These are phyloP conservation scores for Tetrapisispora iriomotensis DNA, from an alignment of 805 yeast species.

Conservation along the genomic window DNA sequence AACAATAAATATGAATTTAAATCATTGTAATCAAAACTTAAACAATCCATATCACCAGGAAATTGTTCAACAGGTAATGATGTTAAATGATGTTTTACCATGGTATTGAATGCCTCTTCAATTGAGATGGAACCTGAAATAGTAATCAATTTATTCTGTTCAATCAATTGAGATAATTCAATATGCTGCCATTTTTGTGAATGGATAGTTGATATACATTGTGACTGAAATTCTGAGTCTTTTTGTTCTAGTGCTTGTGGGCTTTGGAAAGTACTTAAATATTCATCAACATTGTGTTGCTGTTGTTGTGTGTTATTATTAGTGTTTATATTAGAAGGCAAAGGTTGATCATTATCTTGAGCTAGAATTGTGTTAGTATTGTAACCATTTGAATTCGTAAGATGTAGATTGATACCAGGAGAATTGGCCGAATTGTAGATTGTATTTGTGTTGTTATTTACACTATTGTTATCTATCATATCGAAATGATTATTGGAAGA, in stretches of 20 bases:
- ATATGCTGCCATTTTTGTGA: constrained; percentile 59
- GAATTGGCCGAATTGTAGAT: not conserved
- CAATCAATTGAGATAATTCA: constrained; percentile 62
- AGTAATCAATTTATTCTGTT: constrained; percentile 63
- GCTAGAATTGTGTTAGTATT: not conserved
- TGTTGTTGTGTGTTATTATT: not conserved
- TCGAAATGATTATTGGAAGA: constrained; percentile 4
- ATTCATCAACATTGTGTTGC: constrained; percentile 1
- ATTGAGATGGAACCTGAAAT: constrained; percentile 62
- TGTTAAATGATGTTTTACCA: constrained; percentile 64
- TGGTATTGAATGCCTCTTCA: constrained; percentile 78
- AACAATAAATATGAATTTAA: constrained; percentile 76
- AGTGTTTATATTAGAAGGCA: not conserved
- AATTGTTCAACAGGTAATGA: constrained; percentile 68
- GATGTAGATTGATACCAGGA: not conserved
- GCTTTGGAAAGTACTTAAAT: not conserved
- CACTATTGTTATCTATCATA: not conserved
- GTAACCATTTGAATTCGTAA: constrained; percentile 1
- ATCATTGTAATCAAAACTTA: constrained; percentile 87
- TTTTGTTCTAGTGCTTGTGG: not conserved
- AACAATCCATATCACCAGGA: constrained; percentile 52
- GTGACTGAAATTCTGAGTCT: not conserved
- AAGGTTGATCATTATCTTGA: not conserved
- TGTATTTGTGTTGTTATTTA: not conserved
- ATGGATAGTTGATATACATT: constrained; percentile 15